Base-by-base conservation (phyloP, 345 rosid genomes). In the Acer negundo region DNA sequence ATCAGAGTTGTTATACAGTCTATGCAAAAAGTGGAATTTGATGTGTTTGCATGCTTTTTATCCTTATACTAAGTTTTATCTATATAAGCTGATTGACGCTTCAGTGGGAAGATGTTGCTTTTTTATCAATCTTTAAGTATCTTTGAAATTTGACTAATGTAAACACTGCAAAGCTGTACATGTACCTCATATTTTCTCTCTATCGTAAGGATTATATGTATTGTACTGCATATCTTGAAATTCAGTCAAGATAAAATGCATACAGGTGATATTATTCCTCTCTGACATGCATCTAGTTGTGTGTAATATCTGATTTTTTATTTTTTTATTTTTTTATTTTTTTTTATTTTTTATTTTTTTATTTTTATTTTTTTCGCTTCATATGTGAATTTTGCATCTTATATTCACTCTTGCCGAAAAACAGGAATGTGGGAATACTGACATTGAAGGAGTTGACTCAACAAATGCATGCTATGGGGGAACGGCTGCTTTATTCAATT, bases 391-490 rank as follows among this genome's bases (percentile, higher is more conserved):
- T 46, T 42, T 73, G 44, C 42, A 9, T 7, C 46, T 62, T 61
- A 16, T 24, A 10, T 2, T 61, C 7, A 61, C 38, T 40, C 56
- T 8, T 63, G 26, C 46, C 11, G 44, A 62, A 28, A 3, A 76
- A 63, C 90, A 93, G 98, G 85, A 92, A 83, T 81, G 82, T 82
- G 99, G 97, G 53, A 97, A 97, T 83, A 88, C 97, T 12, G 98
- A 97, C 79, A 90, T 94, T 28, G 97, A 94, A 87, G 99, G 98
- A 23, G 99, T 97, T 67, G 99, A 94, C 86, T 94, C 98, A 6
- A 86, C 92, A 28, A 96, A 94, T 86, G 97, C 97, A 69, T 96
- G 99, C 85, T 96, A 96, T 78, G 98, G 99, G 3, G 77, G 77
- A 63, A 74, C 77, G 10, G 77, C 77, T 4, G 69, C 98, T 77